These are phyloP conservation scores for Domatiomyces catenatus DNA, from an alignment of 2,329 filamentous ascomycete genomes.

Conservation along the genomic window DNA sequence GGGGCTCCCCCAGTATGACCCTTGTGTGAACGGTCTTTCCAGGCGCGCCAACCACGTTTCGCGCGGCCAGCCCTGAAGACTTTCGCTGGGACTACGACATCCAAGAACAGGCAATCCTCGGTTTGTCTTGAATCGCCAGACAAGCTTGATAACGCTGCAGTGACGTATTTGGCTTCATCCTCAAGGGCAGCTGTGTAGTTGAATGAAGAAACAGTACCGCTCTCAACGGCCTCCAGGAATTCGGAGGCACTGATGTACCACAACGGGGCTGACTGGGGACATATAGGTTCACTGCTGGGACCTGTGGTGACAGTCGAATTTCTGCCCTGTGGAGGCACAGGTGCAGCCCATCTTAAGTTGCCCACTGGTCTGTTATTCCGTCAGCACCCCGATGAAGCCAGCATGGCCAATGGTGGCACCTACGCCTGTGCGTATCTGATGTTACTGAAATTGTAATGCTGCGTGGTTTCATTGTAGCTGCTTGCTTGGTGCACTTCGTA, in stretches of 20 bases:
- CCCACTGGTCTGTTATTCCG: slow-evolving; percentile 26
- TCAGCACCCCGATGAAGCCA: neutral
- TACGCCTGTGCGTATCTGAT: slow-evolving; percentile 39
- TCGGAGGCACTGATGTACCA: slow-evolving; percentile 27
- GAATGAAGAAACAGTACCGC: slow-evolving; percentile 13
- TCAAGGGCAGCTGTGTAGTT: slow-evolving; percentile 20
- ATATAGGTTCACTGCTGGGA: slow-evolving; percentile 21
- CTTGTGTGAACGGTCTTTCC: slow-evolving; percentile 9
- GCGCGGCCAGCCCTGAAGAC: slow-evolving; percentile 20
- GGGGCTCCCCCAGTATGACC: slow-evolving; percentile 15
- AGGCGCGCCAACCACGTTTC: slow-evolving; percentile 15
- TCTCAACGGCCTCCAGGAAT: slow-evolving; percentile 22
- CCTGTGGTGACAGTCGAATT: slow-evolving; percentile 27
- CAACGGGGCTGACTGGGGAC: slow-evolving; percentile 30
- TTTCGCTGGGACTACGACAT: slow-evolving; percentile 23
- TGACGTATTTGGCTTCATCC: slow-evolving; percentile 4
- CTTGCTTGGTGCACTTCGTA: slow-evolving; percentile 37
- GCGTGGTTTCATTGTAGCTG: slow-evolving; percentile 20
- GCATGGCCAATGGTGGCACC: neutral
- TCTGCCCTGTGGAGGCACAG: slow-evolving; percentile 29
- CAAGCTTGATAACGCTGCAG: slow-evolving; percentile 7
- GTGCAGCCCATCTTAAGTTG: slow-evolving; percentile 35
- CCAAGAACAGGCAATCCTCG: slow-evolving; percentile 26
- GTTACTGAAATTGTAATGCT: slow-evolving; percentile 40
- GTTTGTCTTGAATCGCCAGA: slow-evolving; percentile 21